phyloP scores from a whole-genome alignment of 768 basidiomycete species.

The Panus rudis region DNA sequence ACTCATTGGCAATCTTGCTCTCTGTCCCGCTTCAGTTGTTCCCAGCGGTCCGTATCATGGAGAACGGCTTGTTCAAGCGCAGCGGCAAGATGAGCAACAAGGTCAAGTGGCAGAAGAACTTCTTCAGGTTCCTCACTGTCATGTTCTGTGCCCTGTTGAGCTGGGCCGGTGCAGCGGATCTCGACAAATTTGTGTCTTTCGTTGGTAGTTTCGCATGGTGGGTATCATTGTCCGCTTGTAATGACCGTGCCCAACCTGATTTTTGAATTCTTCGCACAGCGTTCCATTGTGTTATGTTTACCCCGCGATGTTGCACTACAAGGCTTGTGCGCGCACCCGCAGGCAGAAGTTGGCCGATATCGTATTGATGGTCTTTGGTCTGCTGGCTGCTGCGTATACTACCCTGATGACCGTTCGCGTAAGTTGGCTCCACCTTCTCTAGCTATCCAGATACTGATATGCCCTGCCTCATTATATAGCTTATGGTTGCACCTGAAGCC shows the following conservation, averaged over 20 bases:
- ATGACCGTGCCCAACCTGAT: neutral
- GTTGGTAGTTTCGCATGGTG: conserved; percentile 93
- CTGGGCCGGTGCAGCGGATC: conserved; percentile 75
- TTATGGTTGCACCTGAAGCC: neutral
- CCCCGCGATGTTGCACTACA: conserved; percentile 89
- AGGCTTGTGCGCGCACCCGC: conserved; percentile 70
- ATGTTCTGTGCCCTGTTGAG: conserved; percentile 76
- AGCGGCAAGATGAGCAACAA: conserved; percentile 76
- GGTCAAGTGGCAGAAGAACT: conserved; percentile 97
- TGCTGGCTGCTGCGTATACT: conserved; percentile 68
- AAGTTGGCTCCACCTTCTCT: no score
- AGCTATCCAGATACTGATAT: no score
- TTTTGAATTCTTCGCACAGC: conserved; percentile 35
- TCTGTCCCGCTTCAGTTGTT: conserved; percentile 94
- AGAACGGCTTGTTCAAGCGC: conserved; percentile 85
- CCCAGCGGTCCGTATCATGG: conserved; percentile 95
- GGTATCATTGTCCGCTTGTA: conserved; percentile 20
- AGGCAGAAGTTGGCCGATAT: conserved; percentile 64
- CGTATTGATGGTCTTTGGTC: conserved; percentile 68
- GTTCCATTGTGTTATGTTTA: conserved; percentile 93
- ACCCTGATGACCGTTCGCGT: conserved; percentile 77
- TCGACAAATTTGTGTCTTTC: conserved; percentile 94
- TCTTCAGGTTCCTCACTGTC: conserved; percentile 71
- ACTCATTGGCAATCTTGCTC: conserved; percentile 87
- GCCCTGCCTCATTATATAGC: no score